Evolutionary conservation across 1,284 basidiomycete genomes (phyloP).

Genomic region (Boletus semigastroideus): DNA sequence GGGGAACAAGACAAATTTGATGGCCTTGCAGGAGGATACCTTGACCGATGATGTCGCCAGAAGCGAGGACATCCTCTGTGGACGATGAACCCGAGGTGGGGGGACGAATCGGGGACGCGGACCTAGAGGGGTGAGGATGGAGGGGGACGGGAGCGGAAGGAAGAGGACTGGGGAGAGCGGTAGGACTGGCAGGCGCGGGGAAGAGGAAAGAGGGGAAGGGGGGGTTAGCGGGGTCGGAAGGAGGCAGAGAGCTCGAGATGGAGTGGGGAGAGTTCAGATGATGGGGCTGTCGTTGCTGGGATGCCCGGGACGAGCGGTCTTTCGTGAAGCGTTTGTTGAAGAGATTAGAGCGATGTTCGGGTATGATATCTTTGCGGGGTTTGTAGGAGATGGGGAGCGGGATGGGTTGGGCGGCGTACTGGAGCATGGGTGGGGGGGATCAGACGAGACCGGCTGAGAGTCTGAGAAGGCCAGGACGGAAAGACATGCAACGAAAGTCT

Average conservation of each 20-base stretch:
- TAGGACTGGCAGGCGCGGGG: conserved; percentile 26
- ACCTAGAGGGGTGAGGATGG: conserved; percentile 29
- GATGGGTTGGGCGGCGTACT: conserved; percentile 61
- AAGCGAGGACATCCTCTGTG: conserved; percentile 64
- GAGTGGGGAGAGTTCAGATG: conserved; percentile 20
- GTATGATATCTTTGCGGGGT: conserved; percentile 36
- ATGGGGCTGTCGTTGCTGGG: conserved; percentile 37
- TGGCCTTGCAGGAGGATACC: conserved; percentile 65
- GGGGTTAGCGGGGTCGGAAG: conserved; percentile 30
- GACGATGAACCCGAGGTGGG: conserved; percentile 45
- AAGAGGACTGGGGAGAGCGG: conserved; percentile 26
- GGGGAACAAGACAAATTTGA: conserved; percentile 51
- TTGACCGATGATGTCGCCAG: conserved; percentile 70
- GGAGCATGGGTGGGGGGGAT: conserved; percentile 58
- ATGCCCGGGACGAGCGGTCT: conserved; percentile 36
- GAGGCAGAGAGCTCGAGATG: conserved; percentile 23
- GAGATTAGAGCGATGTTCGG: conserved; percentile 44
- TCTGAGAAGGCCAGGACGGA: conserved; percentile 48
- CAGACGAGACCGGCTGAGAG: conserved; percentile 59
- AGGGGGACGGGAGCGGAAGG: conserved; percentile 27
- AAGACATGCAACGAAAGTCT: conserved; percentile 47
- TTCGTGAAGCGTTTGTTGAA: conserved; percentile 43
- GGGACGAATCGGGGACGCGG: conserved; percentile 21
- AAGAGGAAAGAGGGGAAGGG: conserved; percentile 28
- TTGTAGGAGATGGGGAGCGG: conserved; percentile 42